A percentile compares a stretch with the other conserved stretches of the same genome.
Conservation (phyloP, 2,329 filamentous ascomycete genomes). For the Fusarium dimerum region DNA sequence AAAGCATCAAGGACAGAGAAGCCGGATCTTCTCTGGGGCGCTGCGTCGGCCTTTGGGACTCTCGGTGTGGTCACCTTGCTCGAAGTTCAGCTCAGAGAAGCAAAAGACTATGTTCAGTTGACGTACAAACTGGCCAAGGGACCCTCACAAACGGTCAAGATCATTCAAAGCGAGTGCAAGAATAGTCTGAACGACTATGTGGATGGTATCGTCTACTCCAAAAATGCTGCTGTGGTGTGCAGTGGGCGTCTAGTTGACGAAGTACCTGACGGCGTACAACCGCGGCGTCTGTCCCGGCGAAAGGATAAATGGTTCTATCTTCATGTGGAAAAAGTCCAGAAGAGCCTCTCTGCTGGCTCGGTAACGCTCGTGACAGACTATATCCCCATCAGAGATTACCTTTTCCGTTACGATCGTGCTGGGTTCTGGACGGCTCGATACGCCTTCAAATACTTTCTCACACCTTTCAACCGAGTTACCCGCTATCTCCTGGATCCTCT, state of each 20-base stretch:
- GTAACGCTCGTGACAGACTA: constrained; percentile 45
- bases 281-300: constrained; percentile 54
- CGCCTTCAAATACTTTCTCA: constrained; percentile 64
- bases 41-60: constrained; percentile 66
- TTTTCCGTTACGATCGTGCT: constrained; percentile 71
- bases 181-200: constrained; percentile 60
- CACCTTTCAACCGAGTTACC: constrained; percentile 65
- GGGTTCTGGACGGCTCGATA: constrained; percentile 68
- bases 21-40: constrained; percentile 63
- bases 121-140: constrained; percentile 53
- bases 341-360: constrained; percentile 23
- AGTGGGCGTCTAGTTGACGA: constrained; percentile 57
- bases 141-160: constrained; percentile 39
- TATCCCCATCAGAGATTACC: constrained; percentile 64
- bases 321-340: constrained; percentile 54
- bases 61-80: constrained; percentile 66
- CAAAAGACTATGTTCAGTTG: constrained; percentile 57
- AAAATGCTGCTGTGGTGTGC: constrained; percentile 58
- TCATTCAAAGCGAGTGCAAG: constrained; percentile 45
- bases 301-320: constrained; percentile 75
- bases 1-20: constrained; percentile 55
- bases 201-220: constrained; percentile 67
- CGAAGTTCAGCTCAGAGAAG: constrained; percentile 59
- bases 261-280: constrained; percentile 35
- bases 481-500: constrained; percentile 62